Base-by-base conservation (phyloP, 257 asterid genomes). In the Anisodus acutangulus region DNA sequence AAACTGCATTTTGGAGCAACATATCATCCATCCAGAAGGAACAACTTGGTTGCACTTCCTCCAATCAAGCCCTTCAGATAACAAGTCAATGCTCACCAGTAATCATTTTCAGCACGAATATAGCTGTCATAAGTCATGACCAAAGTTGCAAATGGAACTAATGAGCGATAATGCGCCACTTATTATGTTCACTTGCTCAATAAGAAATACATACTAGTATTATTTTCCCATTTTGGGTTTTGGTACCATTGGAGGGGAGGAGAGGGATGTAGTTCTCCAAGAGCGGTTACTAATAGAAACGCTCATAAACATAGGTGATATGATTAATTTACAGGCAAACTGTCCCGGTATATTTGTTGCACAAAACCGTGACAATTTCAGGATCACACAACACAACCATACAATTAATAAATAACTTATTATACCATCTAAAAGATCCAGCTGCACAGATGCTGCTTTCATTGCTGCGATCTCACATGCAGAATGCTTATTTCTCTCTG, bases 401-500 rank as follows among this genome's bases (percentile, higher is more conserved):
- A 53, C 15, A 78, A 4, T 53, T 53, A 51, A 53, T 15, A 78
- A 78, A 53, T 78, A 78, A 78, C 82, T 78, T 78, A 78, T 78
- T 78, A 53, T 53, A 53, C 82, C 81, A 76, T 51, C 81, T 78
- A 53, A 53, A 7, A 53, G 82, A 53, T 78, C 64, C 82, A 80
- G 86, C 84, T 82, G 39, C 22, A 76, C 84, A 88, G 87, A 70
- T 66, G 85, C 89, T 86, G 89, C 90, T 84, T 81, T 84, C 87
- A 78, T 78, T 53, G 82, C 82, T 78, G 82, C 53, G 82, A 78
- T 16, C 82, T 78, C 82, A 78, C 82, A 78, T 78, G 82, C 81
- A 43, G 85, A 88, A 91, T 83, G 87, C 93, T 90, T 91, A 91
- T 91, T 91, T 84, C 83, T 86, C 87, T 83, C 84, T 71, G 80